Percentiles rank a stretch among this genome's conserved stretches.
Conservation (phyloP, 768 basidiomycete genomes). For the Hygrocybe punicea region DNA sequence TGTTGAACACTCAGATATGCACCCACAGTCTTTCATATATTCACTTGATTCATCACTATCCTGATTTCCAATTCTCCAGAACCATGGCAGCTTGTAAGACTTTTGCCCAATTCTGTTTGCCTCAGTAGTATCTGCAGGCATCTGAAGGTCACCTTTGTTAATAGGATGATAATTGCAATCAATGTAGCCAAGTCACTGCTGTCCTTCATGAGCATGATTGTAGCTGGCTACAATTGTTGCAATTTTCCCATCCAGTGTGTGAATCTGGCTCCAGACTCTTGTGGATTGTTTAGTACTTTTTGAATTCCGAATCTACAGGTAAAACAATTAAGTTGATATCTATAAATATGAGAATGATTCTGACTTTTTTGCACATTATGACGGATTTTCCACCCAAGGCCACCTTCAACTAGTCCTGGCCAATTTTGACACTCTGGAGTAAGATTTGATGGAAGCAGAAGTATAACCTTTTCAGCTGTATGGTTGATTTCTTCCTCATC, state of each 20-base stretch:
- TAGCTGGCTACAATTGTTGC: neutral
- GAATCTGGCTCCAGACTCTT: too few relatives aligned
- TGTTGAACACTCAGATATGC: neutral
- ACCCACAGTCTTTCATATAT: conserved; percentile 8
- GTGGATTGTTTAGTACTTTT: too few relatives aligned
- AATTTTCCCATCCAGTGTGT: conserved; percentile 1
- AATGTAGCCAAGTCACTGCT: too few relatives aligned
- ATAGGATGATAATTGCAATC: neutral
- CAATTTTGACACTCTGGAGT: conserved; percentile 1
- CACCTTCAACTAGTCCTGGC: conserved; percentile 13
- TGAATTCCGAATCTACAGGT: too few relatives aligned
- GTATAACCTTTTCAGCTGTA: neutral
- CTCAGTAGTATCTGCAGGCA: conserved; percentile 2
- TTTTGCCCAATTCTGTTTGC: conserved; percentile 5
- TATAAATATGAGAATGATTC: too few relatives aligned
- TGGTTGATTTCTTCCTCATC: neutral
- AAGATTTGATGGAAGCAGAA: conserved; percentile 7
- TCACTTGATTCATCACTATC: neutral
- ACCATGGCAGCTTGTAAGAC: conserved; percentile 3
- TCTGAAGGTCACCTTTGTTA: neutral
- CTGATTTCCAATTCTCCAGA: neutral
- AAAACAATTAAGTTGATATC: too few relatives aligned
- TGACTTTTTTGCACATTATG: too few relatives aligned
- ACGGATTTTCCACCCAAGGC: too few relatives aligned
- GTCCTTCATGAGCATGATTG: neutral